Evolutionary conservation across 345 rosid genomes (phyloP), one percentile per base, ranked within the genome.

Genomic region (Rhizophora mangle): DNA sequence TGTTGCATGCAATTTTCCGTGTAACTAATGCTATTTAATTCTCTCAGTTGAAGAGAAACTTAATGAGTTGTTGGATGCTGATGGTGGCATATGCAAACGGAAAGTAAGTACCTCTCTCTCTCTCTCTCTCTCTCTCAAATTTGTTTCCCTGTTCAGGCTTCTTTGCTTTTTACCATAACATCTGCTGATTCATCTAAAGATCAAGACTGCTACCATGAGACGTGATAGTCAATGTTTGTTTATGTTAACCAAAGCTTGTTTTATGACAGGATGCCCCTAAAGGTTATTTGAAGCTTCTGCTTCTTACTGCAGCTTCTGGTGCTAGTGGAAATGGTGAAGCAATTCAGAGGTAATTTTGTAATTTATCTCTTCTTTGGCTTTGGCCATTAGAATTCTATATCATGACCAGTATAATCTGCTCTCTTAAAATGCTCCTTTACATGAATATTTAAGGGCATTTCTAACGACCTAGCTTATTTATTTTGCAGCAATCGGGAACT

Each of bases 251-350:
- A 57, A 63, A 29, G 68, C 63, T 72, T 78, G 62, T 77, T 72
- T 67, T 63, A n/a, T 76, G 55, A 63, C 84, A 95, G 99, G 99
- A 95, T 76, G 88, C 99, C 55, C 81, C 94, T 68, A 92, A 84
- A 79, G 92, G 93, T 66, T 95, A 92, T 79, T 82, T 95, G 86
- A 92, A 95, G 85, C 97, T 95, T 75, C 84, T 95, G 76, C 90
- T 92, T 77, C 96, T 90, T 70, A 95, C 99, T 74, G 97, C 96
- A 56, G 93, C 99, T 72, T 94, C 96, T 76, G 93, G 99, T 59
- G 89, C 86, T 80, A 85, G 79, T 72, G 79, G 84, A 71, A 87
- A 83, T 75, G 89, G 91, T 47, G 98, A 92, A 87, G 89, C 92
- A 68, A 92, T 95, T 71, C 98, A 92, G 78, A 92, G 99, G 99